Evolutionary conservation across 2,329 filamentous ascomycete genomes (phyloP).

Genomic region (Thelonectria discophora): DNA sequence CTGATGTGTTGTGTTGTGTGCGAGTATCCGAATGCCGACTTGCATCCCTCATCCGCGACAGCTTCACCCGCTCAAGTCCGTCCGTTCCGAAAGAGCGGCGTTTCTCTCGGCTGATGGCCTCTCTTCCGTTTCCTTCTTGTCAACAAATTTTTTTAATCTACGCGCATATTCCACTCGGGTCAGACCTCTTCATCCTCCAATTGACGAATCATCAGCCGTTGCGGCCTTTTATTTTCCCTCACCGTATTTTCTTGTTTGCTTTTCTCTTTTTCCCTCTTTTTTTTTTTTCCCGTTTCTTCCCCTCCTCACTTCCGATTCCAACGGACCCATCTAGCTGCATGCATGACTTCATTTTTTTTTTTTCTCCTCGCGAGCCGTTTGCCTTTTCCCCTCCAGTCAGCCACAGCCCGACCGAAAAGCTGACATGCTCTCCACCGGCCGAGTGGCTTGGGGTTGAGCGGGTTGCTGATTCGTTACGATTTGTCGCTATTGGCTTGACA

Average conservation of each 20-base stretch:
- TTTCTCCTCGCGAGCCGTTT: neutral
- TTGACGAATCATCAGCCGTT: neutral
- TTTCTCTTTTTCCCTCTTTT: neutral
- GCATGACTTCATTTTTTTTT: neutral
- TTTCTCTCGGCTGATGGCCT: conserved; percentile 15
- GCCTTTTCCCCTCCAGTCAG: neutral
- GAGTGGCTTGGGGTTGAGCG: neutral
- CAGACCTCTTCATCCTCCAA: neutral
- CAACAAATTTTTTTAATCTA: neutral
- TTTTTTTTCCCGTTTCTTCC: too few species aligned
- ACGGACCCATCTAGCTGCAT: neutral
- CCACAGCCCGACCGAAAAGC: neutral
- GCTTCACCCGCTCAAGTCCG: conserved; percentile 1
- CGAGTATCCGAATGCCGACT: conserved; percentile 14
- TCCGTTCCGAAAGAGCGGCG: conserved; percentile 14
- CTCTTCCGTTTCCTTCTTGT: neutral
- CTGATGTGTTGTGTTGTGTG: conserved; percentile 15
- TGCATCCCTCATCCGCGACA: conserved; percentile 3
- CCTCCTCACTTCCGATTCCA: too few species aligned
- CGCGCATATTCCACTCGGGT: neutral
- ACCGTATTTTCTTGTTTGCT: conserved; percentile 9
- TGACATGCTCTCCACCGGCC: neutral
- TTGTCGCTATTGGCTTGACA: too few species aligned
- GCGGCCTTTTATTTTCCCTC: neutral
- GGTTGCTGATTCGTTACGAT: too few species aligned